These are phyloP conservation scores for Penicillium decumbens DNA, from an alignment of 2,329 filamentous ascomycete genomes.

Conservation along the genomic window DNA sequence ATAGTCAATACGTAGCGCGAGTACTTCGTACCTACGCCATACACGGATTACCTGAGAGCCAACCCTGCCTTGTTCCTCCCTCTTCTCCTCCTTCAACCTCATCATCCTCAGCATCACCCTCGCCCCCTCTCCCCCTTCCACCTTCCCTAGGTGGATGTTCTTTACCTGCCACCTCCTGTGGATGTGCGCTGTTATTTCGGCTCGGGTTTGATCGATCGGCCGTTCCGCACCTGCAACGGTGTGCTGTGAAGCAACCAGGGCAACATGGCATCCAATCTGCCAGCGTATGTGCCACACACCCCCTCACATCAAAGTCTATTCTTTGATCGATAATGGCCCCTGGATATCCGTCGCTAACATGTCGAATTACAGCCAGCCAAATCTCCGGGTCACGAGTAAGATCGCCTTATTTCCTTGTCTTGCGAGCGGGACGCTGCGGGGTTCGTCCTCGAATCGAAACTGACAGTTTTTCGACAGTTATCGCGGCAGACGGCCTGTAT, in stretches of 20 bases:
- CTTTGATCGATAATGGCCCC: slow-evolving; percentile 5
- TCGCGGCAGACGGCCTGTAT: slow-evolving; percentile 96
- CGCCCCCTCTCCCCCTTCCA: slow-evolving; percentile 8
- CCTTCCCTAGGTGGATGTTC: background rate
- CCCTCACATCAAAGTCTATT: background rate
- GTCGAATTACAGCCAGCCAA: slow-evolving; percentile 60
- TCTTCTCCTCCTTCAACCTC: slow-evolving; percentile 16
- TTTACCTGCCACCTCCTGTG: slow-evolving; percentile 18
- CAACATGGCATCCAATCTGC: slow-evolving; percentile 56
- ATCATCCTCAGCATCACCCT: slow-evolving; percentile 15
- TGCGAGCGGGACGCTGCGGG: slow-evolving; percentile 20
- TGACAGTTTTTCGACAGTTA: slow-evolving; percentile 59
- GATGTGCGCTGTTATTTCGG: slow-evolving; percentile 32
- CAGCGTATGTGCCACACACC: slow-evolving; percentile 51
- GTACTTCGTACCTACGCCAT: slow-evolving; percentile 23
- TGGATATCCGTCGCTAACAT: slow-evolving; percentile 19
- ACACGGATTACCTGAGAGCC: slow-evolving; percentile 17
- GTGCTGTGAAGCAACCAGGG: slow-evolving; percentile 26
- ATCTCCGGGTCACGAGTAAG: slow-evolving; percentile 88
- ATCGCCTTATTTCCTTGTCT: slow-evolving; percentile 14
- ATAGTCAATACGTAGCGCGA: slow-evolving; percentile 16
- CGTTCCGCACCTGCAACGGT: slow-evolving; percentile 25
- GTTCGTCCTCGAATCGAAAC: slow-evolving; percentile 13
- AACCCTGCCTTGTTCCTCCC: slow-evolving; percentile 15
- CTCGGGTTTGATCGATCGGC: slow-evolving; percentile 37